Conservation (phyloP, 2,329 filamentous ascomycete species). For the Penicillium sp. region DNA sequence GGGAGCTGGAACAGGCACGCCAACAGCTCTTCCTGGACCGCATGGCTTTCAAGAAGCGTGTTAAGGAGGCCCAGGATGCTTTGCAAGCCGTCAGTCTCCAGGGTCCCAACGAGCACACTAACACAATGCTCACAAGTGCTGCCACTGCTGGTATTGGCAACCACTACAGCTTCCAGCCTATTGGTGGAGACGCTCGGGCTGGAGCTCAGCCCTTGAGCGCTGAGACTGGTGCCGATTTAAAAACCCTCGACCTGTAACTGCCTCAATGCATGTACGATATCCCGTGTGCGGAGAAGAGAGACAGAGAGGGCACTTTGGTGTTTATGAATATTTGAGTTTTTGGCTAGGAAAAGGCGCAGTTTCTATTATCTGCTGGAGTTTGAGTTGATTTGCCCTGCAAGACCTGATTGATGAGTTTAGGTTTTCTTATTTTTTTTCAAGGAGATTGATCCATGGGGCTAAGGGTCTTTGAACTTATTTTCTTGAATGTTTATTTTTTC, state of each 20-base stretch:
- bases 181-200: constrained; percentile 29
- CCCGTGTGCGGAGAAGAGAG: constrained; percentile 15
- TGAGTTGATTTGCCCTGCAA: constrained; percentile 19
- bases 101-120: constrained; percentile 44
- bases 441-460: constrained; percentile 9
- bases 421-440: neutral
- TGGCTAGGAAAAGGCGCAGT: constrained; percentile 33
- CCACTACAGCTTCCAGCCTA: constrained; percentile 44
- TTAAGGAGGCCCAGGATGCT: constrained; percentile 77
- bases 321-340: constrained; percentile 26
- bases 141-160: constrained; percentile 38
- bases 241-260: constrained; percentile 43
- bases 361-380: constrained; percentile 25
- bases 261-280: constrained; percentile 27
- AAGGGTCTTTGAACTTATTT: constrained; percentile 8
- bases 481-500: constrained; percentile 21
- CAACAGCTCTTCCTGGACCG: constrained; percentile 94
- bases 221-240: constrained; percentile 43
- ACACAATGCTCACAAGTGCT: constrained; percentile 36
- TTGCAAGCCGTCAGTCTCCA: constrained; percentile 52
- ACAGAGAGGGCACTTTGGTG: constrained; percentile 11
- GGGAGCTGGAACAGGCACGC: constrained; percentile 86
- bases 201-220: constrained; percentile 43
- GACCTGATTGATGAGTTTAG: constrained; percentile 7
- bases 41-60: constrained; percentile 82